These are phyloP conservation scores for Eucalyptus camaldulensis DNA, from an alignment of 345 rosid species.

Conservation along the genomic window DNA sequence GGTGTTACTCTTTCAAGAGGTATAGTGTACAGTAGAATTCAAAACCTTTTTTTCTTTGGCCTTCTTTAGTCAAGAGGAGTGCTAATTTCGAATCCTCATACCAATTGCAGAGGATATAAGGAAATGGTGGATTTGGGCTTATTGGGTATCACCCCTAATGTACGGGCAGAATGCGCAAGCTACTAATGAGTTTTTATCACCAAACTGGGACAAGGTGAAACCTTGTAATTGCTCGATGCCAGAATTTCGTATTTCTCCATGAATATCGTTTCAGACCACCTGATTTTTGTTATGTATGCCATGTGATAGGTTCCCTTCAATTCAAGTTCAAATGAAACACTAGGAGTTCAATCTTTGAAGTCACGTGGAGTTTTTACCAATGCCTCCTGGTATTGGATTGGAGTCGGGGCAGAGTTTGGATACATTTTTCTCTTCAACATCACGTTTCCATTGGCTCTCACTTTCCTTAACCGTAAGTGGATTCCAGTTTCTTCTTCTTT, in stretches of 20 bases:
- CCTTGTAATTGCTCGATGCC: not conserved
- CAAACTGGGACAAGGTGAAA: conserved; percentile 37
- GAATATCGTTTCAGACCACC: not conserved
- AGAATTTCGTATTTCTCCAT: not conserved
- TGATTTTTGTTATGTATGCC: not conserved
- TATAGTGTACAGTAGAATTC: not conserved
- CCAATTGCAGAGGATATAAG: conserved; percentile 23
- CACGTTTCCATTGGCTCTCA: conserved; percentile 13
- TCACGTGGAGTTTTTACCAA: conserved; percentile 20
- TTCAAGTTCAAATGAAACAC: conserved; percentile 1
- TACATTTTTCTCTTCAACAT: conserved; percentile 23
- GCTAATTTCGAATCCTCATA: not conserved
- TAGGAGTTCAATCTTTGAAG: conserved; percentile 30
- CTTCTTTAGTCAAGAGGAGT: not conserved
- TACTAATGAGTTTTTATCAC: conserved; percentile 40
- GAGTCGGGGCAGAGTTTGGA: conserved; percentile 22
- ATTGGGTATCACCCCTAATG: conserved; percentile 54
- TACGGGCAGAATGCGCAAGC: conserved; percentile 46
- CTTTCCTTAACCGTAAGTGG: conserved; percentile 23
- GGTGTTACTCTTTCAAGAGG: conserved; percentile 33
- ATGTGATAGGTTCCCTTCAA: not conserved
- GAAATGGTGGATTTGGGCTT: conserved; percentile 59
- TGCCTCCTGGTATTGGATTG: conserved; percentile 42
- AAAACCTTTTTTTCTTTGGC: not conserved
- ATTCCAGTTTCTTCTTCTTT: not conserved